phyloP scores from a whole-genome alignment of 1,284 basidiomycete genomes.

The Ceratobasidium theobromae region DNA sequence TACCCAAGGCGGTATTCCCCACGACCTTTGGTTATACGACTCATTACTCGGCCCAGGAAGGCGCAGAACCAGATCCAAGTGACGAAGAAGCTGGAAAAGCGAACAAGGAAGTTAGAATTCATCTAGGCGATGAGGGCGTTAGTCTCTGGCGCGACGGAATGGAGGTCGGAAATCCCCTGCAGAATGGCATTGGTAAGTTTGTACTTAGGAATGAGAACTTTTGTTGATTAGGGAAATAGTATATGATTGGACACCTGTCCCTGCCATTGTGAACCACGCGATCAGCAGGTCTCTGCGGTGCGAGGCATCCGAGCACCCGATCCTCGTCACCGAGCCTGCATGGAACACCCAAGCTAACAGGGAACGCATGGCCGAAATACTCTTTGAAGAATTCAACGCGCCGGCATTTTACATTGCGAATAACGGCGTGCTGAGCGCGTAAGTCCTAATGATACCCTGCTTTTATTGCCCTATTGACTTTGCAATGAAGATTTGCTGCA shows the following conservation, averaged over 20 bases:
- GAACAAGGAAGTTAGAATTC: constrained; percentile 63
- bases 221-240: constrained; percentile 53
- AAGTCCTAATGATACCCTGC: constrained; percentile 43
- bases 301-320: constrained; percentile 79
- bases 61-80: constrained; percentile 48
- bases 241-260: constrained; percentile 73
- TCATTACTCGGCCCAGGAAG: constrained; percentile 44
- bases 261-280: constrained; percentile 73
- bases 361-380: constrained; percentile 92
- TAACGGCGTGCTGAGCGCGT: constrained; percentile 93
- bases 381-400: constrained; percentile 93
- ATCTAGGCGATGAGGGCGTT: constrained; percentile 88
- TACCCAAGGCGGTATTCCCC: constrained; percentile 89
- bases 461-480: neutral
- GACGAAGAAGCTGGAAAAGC: constrained; percentile 28
- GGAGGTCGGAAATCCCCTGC: constrained; percentile 83
- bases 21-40: constrained; percentile 82
- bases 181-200: constrained; percentile 80
- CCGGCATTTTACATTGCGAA: constrained; percentile 98
- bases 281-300: constrained; percentile 74
- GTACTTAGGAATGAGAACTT: neutral
- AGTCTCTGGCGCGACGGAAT: constrained; percentile 89
- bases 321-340: constrained; percentile 92
- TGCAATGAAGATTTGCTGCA: constrained; percentile 77
- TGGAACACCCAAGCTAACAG: constrained; percentile 92